Base-by-base conservation (phyloP, 2,329 filamentous ascomycete species). In the Didymella pinodella region DNA sequence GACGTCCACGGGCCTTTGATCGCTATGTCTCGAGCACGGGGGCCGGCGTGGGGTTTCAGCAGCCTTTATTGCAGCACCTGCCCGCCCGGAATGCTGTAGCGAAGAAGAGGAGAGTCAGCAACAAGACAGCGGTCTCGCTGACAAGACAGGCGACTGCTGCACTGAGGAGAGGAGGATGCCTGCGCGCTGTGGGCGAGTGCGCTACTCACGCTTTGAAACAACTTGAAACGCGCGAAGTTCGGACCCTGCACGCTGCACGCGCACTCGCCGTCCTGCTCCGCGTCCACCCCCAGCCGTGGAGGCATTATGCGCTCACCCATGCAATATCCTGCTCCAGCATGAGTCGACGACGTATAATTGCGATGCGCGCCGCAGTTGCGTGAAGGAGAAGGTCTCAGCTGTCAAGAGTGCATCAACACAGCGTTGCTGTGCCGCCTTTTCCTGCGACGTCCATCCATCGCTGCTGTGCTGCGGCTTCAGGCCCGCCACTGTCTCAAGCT, bases 121-220 rank as follows among this genome's bases (percentile, higher is more conserved):
- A 32, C 56, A 54, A 54, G 50, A 50, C 51, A 47, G 47, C 56
- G 32, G 47, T 50, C 46, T 34, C 38, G 46, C 51, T 50, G 56
- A 29, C 50, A 28, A 54, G 56, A 54, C 50, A 47, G 46, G 25
- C 50, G 47, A 47, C 28, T 18, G 56, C 34, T 54, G 50, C 45
- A 50, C 56, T 54, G 50, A 48, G 31, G 48, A 57, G 54, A 36
- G 1, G 44, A 45, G 34, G 55, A 52, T 29, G 48, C 41, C 34
- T 26, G 48, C 32, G 43, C 36, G 53, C 48, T n/a, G 48, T 57
- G 54, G 43, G 47, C 48, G 43, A 59, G 45, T 22, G 22, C 55
- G 55, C 54, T 57, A 58, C 45, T 25, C n/a, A 18, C 14, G 45
- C 26, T 47, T 29, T 48, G 45, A 47, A 48, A 48, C 36, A 43